These are phyloP conservation scores for Malassezia globosa DNA, from an alignment of 1,284 basidiomycete species.

Conservation along the genomic window DNA sequence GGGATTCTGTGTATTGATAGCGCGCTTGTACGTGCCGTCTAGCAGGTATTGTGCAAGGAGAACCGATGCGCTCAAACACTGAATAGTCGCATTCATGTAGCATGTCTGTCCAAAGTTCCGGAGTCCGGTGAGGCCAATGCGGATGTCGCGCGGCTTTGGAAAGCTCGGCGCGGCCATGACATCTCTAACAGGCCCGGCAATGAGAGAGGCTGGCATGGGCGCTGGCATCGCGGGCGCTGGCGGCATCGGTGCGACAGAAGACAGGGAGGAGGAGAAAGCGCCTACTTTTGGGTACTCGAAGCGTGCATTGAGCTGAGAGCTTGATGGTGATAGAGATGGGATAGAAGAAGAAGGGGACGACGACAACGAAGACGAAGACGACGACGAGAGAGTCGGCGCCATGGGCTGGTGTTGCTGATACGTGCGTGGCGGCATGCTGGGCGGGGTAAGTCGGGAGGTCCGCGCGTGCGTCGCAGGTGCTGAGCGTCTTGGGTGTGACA, in stretches of 20 bases:
- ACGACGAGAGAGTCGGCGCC: too few species aligned
- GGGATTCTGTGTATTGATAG: slow-evolving; percentile 76
- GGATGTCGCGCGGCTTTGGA: slow-evolving; percentile 14
- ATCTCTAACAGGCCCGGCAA: not conserved
- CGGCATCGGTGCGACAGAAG: not conserved
- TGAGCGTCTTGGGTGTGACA: not conserved
- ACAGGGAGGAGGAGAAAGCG: not conserved
- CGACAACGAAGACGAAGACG: too few species aligned
- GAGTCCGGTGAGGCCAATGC: slow-evolving; percentile 41
- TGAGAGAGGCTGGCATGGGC: slow-evolving; percentile 1
- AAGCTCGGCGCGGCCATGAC: not conserved
- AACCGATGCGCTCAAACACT: slow-evolving; percentile 43
- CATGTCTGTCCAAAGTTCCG: slow-evolving; percentile 47
- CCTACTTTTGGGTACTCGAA: not conserved
- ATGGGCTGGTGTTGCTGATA: too few species aligned
- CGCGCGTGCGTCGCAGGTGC: not conserved
- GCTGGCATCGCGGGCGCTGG: slow-evolving; percentile 4
- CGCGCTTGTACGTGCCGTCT: slow-evolving; percentile 65
- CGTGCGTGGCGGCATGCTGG: slow-evolving; percentile 2
- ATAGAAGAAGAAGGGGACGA: too few species aligned
- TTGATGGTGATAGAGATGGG: not conserved
- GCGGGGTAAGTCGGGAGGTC: too few species aligned
- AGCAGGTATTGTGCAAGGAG: slow-evolving; percentile 38
- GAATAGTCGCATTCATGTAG: slow-evolving; percentile 47
- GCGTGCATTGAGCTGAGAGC: not conserved